Percentiles rank a stretch among this genome's conserved stretches.
These are phyloP conservation scores for Candida schatavii DNA, from an alignment of 805 yeast species.

Conservation along the genomic window DNA sequence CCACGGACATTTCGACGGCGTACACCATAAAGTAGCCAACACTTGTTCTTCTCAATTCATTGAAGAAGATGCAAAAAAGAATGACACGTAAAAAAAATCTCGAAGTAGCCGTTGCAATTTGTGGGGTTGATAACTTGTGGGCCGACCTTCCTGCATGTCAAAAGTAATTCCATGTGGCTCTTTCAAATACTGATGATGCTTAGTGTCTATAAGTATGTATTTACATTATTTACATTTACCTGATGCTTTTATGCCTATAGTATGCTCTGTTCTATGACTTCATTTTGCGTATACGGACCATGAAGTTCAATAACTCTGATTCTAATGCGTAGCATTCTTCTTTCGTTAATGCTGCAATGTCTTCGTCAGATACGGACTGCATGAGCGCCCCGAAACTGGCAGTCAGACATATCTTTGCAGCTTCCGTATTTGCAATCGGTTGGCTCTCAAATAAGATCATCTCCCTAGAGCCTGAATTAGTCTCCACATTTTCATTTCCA, in stretches of 20 bases:
- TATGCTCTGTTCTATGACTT: neutral
- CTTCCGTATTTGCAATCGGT: neutral
- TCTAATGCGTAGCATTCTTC: slow-evolving; percentile 27
- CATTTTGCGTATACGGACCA: slow-evolving; percentile 24
- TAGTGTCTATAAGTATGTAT: no score
- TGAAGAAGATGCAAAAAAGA: no score
- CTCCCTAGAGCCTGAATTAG: neutral
- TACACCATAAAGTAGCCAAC: no score
- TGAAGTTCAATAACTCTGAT: slow-evolving; percentile 29
- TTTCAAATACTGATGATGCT: no score
- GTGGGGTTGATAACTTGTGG: no score
- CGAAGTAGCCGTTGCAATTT: no score
- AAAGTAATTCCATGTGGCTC: no score
- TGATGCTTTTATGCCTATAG: no score
- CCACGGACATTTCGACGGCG: slow-evolving; percentile 41
- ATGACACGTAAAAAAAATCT: no score
- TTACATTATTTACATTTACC: no score
- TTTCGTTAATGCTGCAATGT: slow-evolving; percentile 14
- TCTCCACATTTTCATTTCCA: neutral
- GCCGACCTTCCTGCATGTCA: no score
- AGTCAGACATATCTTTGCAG: neutral
- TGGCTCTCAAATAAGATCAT: neutral
- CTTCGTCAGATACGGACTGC: slow-evolving; percentile 7
- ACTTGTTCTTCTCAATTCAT: no score
- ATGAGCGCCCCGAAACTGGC: neutral